phyloP scores from a whole-genome alignment of 306 rosid genomes.

The Begonia fuchsioides region DNA sequence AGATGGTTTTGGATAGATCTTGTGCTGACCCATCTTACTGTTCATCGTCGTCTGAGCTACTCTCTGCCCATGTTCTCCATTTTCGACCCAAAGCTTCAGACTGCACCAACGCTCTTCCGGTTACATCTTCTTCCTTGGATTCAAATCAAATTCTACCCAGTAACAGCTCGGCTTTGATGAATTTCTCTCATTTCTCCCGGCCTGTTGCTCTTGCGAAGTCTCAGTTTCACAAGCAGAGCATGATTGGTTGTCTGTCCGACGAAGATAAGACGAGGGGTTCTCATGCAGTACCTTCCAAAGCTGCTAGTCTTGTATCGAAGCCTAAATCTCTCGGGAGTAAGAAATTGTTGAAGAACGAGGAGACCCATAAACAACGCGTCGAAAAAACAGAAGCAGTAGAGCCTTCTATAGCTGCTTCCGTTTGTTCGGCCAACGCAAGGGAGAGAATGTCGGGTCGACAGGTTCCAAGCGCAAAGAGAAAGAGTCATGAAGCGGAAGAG shows the following conservation, averaged over 20 bases:
- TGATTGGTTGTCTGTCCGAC: constrained; percentile 20
- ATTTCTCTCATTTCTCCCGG: constrained; percentile 69
- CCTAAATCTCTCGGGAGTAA: constrained; percentile 39
- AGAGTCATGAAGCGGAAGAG: constrained; percentile 51
- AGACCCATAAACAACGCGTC: constrained; percentile 20
- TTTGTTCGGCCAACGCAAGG: constrained; percentile 61
- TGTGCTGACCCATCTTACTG: constrained; percentile 25
- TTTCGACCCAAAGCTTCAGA: constrained; percentile 33
- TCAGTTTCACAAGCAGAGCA: constrained; percentile 33
- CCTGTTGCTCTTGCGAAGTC: constrained; percentile 49
- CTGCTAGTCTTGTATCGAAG: constrained; percentile 24
- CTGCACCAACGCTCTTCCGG: constrained; percentile 19
- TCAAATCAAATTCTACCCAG: constrained; percentile 31
- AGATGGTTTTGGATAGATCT: constrained; percentile 33
- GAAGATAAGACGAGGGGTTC: constrained; percentile 19
- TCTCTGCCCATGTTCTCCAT: constrained; percentile 36
- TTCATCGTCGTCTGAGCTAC: constrained; percentile 33
- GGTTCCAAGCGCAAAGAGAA: constrained; percentile 31
- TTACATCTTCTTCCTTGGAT: constrained; percentile 19
- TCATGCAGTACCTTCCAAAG: constrained; percentile 32
- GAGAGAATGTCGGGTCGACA: constrained; percentile 35
- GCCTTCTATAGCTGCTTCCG: constrained; percentile 50
- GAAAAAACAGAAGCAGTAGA: constrained; percentile 22
- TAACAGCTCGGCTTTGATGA: constrained; percentile 33
- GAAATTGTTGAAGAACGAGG: constrained; percentile 28